Percentiles rank a stretch among this genome's conserved stretches.
These are phyloP conservation scores for Xanthoparmelia taractica DNA, from an alignment of 495 filamentous ascomycete species.

Conservation along the genomic window DNA sequence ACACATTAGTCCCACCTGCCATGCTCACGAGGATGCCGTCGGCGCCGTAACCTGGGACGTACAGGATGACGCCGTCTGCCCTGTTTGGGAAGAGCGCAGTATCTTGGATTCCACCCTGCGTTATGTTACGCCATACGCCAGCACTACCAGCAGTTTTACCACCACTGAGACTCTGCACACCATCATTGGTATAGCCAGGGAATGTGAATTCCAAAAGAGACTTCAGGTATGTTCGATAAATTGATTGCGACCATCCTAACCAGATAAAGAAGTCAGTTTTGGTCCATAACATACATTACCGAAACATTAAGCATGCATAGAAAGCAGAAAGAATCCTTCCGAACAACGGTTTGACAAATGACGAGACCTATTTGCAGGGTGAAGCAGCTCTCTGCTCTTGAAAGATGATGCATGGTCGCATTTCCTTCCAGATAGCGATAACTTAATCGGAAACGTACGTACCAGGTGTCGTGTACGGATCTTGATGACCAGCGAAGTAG, in stretches of 20 bases:
- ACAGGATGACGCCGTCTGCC: constrained; percentile 62
- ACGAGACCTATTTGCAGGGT: too few relatives aligned
- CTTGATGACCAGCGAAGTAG: constrained; percentile 71
- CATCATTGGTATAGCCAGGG: constrained; percentile 54
- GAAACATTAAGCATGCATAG: too few relatives aligned
- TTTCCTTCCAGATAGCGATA: too few relatives aligned
- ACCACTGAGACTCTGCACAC: constrained; percentile 42
- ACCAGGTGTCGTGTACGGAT: constrained; percentile 54
- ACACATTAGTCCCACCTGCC: constrained; percentile 56
- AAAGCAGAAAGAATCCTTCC: too few relatives aligned
- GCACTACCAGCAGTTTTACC: constrained; percentile 44
- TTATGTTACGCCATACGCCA: constrained; percentile 62
- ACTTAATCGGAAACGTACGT: too few relatives aligned
- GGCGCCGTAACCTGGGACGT: constrained; percentile 64
- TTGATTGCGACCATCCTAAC: constrained; percentile 51
- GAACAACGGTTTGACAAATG: too few relatives aligned
- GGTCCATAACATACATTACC: too few relatives aligned
- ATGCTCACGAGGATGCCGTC: constrained; percentile 63
- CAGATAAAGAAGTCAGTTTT: too few relatives aligned
- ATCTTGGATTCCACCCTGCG: constrained; percentile 57
- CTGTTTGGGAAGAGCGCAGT: constrained; percentile 57
- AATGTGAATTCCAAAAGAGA: constrained; percentile 68
- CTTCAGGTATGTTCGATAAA: constrained; percentile 59
- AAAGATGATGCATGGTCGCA: too few relatives aligned
- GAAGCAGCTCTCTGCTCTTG: too few relatives aligned